Percentiles rank a stretch among this genome's conserved stretches.
phyloP scores from a whole-genome alignment of 2,329 filamentous ascomycete species.

The Nemania serpens region DNA sequence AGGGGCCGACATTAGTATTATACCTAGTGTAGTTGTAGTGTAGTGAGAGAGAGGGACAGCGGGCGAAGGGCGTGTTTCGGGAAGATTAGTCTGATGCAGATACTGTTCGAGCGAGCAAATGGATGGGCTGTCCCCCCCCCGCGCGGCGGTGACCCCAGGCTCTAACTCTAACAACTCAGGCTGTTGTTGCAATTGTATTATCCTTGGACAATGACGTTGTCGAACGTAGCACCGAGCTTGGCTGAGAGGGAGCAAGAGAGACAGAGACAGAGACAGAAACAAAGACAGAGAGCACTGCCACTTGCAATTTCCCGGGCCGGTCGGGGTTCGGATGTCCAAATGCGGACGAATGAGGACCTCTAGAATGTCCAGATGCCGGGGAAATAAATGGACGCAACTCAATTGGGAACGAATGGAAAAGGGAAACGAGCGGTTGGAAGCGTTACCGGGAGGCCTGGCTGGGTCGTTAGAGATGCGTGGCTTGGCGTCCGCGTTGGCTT shows the following conservation, averaged over 20 bases:
- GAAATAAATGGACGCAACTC: not conserved
- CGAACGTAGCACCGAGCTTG: not conserved
- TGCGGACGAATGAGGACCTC: not conserved
- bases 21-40: not conserved
- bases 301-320: conserved; percentile 15
- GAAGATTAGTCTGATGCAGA: conserved; percentile 12
- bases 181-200: not conserved
- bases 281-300: conserved; percentile 3
- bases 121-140: not conserved
- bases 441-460: conserved; percentile 6
- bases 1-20: conserved; percentile 53
- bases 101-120: conserved; percentile 5
- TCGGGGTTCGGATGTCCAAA: not conserved
- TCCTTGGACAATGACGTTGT: conserved; percentile 18
- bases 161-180: not conserved
- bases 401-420: conserved; percentile 15
- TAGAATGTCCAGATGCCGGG: not conserved
- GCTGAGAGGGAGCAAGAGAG: not conserved
- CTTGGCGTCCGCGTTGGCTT: not conserved
- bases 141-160: conserved; percentile 7
- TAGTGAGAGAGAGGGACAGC: not conserved
- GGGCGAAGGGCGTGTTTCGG: conserved; percentile 14
- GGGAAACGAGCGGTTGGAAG: no score
- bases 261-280: no score
- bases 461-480: conserved; percentile 8